These are phyloP conservation scores for Leishmania mexicana DNA, from an alignment of 208 protist genomes.

Conservation along the genomic window DNA sequence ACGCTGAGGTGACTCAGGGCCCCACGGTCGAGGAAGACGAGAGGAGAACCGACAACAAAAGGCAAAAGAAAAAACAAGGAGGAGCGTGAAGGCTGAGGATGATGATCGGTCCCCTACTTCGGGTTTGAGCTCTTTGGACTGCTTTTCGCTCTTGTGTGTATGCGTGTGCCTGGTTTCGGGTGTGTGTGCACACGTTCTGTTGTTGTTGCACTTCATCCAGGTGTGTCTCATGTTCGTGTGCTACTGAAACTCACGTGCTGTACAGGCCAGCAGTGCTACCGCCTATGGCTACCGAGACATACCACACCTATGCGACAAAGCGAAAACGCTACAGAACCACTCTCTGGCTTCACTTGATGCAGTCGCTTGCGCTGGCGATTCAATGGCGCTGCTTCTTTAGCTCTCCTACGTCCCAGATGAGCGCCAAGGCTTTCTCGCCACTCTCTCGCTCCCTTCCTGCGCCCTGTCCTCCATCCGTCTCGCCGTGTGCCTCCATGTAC, in stretches of 20 bases:
- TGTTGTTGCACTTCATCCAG: background rate
- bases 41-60: no score
- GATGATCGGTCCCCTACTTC: no score
- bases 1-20: background rate
- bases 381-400: background rate
- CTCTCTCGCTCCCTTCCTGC: background rate
- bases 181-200: background rate
- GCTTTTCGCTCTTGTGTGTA: background rate
- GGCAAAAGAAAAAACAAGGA: no score
- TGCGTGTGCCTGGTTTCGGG: background rate
- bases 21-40: no score
- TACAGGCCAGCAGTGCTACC: background rate
- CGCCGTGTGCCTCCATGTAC: background rate
- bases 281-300: background rate
- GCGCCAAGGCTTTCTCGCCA: background rate
- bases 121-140: background rate
- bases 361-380: background rate
- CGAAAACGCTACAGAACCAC: background rate
- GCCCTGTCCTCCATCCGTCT: background rate
- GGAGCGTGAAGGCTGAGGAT: no score
- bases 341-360: background rate
- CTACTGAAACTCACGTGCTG: background rate
- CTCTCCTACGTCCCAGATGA: background rate
- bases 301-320: background rate
- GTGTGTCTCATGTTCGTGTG: background rate